Evolutionary conservation across 192 early-diverging fungal genomes (phyloP).

Genomic region (Backusella morwellensis): DNA sequence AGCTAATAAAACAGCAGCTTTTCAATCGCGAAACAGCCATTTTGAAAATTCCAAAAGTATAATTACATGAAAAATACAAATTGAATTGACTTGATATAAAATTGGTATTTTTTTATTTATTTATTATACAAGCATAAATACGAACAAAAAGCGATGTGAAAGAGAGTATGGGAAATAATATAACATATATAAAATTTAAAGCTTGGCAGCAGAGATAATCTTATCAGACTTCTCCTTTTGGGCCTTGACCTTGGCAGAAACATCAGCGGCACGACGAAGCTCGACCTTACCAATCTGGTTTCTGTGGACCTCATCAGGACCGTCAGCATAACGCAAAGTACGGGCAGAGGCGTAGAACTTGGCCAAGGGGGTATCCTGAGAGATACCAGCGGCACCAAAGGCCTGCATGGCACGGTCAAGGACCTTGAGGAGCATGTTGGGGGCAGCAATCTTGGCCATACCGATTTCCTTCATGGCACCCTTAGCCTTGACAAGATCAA

Average conservation of each 20-base stretch:
- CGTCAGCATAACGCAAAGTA: conserved; percentile 90
- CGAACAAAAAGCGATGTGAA: background rate
- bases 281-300: conserved; percentile 82
- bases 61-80: background rate
- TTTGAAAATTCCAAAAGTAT: no score
- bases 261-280: conserved; percentile 50
- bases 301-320: conserved; percentile 48
- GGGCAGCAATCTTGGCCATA: conserved; percentile 91
- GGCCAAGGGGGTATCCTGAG: conserved; percentile 82
- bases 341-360: conserved; percentile 77
- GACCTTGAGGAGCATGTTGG: conserved; percentile 70
- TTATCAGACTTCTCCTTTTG: conserved; percentile 20
- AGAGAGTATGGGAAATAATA: background rate
- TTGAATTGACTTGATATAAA: background rate
- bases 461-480: conserved; percentile 90
- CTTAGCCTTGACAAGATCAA: conserved; percentile 88
- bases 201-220: conserved; percentile 7
- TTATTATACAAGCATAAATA: conserved; percentile 1
- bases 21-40: no score
- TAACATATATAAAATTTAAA: background rate
- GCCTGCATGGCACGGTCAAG: conserved; percentile 94
- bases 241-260: conserved; percentile 28
- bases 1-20: no score
- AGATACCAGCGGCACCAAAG: conserved; percentile 89
- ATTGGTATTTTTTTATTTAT: conserved; percentile 6